Percentiles rank a stretch among this genome's conserved stretches.
Conservation (phyloP, 2,329 filamentous ascomycete genomes). For the Aspergillus arachidicola region DNA sequence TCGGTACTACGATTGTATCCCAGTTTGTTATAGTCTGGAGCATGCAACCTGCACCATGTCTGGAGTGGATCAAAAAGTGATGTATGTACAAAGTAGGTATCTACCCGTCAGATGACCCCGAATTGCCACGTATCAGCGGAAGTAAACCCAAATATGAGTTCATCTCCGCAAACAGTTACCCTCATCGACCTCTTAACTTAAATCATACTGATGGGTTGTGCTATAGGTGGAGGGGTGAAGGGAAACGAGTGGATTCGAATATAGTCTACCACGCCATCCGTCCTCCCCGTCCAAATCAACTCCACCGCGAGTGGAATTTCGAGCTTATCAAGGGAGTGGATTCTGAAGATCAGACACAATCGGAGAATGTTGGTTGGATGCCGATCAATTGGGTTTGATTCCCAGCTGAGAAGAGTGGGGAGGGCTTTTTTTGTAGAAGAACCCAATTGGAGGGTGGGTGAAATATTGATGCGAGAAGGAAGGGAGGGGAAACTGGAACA, state of each 20-base stretch:
- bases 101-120: constrained; percentile 1
- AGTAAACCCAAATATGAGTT: background rate
- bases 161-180: background rate
- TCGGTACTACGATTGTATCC: background rate
- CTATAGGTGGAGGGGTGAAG: background rate
- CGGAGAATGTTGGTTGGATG: constrained; percentile 2
- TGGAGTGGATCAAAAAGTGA: background rate
- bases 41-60: background rate
- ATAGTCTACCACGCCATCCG: background rate
- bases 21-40: background rate
- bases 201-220: background rate
- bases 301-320: background rate
- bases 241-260: background rate
- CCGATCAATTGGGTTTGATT: constrained; percentile 2
- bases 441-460: background rate
- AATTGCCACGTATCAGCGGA: constrained; percentile 3
- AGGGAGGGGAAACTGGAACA: background rate
- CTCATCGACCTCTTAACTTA: background rate
- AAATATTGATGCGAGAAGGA: background rate
- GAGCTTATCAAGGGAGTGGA: constrained; percentile 3
- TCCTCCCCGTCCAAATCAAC: background rate
- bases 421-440: background rate
- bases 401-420: background rate
- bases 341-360: background rate
- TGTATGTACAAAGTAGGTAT: background rate